These are phyloP conservation scores for Xylaria sp. DNA, from an alignment of 495 filamentous ascomycete genomes.

Conservation along the genomic window DNA sequence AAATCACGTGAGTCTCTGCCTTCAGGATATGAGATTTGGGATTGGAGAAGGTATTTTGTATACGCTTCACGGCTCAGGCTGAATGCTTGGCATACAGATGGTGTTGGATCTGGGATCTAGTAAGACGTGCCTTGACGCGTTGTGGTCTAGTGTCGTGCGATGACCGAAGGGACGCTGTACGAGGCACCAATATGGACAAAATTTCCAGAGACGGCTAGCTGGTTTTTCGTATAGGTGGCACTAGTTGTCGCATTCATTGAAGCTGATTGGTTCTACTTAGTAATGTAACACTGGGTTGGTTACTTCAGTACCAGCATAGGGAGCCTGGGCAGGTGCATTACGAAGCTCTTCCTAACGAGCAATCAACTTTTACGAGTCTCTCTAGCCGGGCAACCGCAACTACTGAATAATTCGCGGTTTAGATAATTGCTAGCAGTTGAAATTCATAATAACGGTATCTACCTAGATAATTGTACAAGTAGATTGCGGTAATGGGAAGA, in stretches of 20 bases:
- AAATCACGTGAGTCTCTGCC: background rate
- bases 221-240: background rate
- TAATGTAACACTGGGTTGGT: no score
- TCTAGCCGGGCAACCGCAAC: no score
- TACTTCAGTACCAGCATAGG: no score
- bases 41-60: background rate
- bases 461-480: no score
- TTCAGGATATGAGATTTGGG: background rate
- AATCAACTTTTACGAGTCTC: no score
- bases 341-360: background rate
- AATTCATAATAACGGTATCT: no score
- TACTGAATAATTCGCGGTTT: no score
- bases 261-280: conserved; percentile 1
- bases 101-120: conserved; percentile 4
- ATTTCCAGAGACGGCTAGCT: background rate
- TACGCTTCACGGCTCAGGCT: background rate
- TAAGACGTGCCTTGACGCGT: conserved; percentile 18
- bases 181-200: background rate
- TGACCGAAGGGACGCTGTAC: background rate
- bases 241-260: background rate
- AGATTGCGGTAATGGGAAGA: background rate
- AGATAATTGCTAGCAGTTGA: no score
- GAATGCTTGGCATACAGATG: conserved; percentile 15
- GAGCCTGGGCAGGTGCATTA: background rate
- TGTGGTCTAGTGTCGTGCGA: background rate